Conservation (phyloP, 2,329 filamentous ascomycete genomes). For the Ophiostoma piceae region DNA sequence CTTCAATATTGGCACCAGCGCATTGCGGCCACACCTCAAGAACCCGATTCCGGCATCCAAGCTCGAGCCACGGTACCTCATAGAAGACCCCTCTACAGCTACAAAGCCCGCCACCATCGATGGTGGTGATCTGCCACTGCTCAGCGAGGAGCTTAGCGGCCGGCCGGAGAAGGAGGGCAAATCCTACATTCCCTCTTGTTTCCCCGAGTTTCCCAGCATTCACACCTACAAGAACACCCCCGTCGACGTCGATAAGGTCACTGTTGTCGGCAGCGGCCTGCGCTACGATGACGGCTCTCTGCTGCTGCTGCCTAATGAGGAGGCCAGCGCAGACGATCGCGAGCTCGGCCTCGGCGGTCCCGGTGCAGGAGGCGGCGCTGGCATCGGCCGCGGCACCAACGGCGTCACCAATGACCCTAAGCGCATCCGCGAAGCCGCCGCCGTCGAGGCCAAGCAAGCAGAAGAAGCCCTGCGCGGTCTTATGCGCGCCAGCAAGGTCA, state of each 20-base stretch:
- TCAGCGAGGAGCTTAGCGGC: conserved; percentile 54
- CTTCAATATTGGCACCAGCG: conserved; percentile 48
- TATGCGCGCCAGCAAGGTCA: conserved; percentile 58
- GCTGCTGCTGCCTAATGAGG: conserved; percentile 24
- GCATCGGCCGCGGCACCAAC: neutral
- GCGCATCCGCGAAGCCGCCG: conserved; percentile 55
- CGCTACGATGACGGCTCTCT: conserved; percentile 31
- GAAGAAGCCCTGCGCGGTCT: conserved; percentile 57
- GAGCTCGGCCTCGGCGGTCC: conserved; percentile 16
- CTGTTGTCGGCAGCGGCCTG: conserved; percentile 30
- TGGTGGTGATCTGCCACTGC: conserved; percentile 39
- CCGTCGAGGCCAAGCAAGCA: conserved; percentile 55
- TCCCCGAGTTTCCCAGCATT: conserved; percentile 59
- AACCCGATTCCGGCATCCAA: conserved; percentile 44
- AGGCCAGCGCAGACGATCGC: conserved; percentile 33
- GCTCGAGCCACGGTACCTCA: neutral
- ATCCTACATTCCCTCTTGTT: conserved; percentile 52
- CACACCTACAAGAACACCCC: conserved; percentile 60
- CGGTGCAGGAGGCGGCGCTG: neutral
- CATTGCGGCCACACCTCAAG: conserved; percentile 52
- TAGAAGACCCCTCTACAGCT: neutral
- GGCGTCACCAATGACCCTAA: conserved; percentile 41
- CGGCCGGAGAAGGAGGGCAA: conserved; percentile 51
- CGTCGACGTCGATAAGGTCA: conserved; percentile 37
- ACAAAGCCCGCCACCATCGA: neutral